Base-by-base conservation (phyloP, 352 stramenopile species). In the Globisporangium ultimum region DNA sequence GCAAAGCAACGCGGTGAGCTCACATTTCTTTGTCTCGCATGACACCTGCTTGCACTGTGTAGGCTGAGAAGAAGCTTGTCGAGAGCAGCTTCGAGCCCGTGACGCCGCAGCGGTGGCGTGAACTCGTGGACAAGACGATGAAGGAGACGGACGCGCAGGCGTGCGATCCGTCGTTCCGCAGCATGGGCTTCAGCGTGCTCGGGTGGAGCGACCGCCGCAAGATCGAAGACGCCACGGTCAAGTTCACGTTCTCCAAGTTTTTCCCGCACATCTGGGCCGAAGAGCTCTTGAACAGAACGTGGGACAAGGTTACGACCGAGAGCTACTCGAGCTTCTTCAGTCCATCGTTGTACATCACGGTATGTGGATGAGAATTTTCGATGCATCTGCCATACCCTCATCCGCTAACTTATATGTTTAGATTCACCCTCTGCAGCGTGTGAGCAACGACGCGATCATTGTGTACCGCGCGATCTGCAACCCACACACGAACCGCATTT, bases 291-390 rank as follows among this genome's bases (percentile, higher is more conserved):
- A 71, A 78, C 49, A 59, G 59, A 12, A 78, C 56, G n/a, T 84
- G 72, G 64, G 57, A 75, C 18, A 54, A 63, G 53, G 41, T 84
- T 22, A 71, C 60, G 3, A 78, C 62, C 5, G 74, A 84, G 43
- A 73, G 64, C 59, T 81, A 81, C 43, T 67, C 67, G 15, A 77
- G 67, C 28, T 80, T 81, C 60, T 84, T 81, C 64, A 84, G 67
- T 20, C 74, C 74, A 0, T 66, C 71, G 43, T 60, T 81, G 22
- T 68, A 72, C 48, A 74, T 84, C 53, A 68, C 64, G 54, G 74
- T 83, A 43, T n/a, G 34, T 46, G 22, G 0, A 17, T 43, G 38
- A 43, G 24, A 32, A 42, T 13, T 4, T 21, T 55, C 14, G 5
- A 13, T 17, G n/a, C 2, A 38, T 24, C 22, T 24, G 49, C 28